Percentiles rank a stretch among this genome's conserved stretches.
These are phyloP conservation scores for Chenopodium suecicum DNA, from an alignment of 148 eudicot species.

Conservation along the genomic window DNA sequence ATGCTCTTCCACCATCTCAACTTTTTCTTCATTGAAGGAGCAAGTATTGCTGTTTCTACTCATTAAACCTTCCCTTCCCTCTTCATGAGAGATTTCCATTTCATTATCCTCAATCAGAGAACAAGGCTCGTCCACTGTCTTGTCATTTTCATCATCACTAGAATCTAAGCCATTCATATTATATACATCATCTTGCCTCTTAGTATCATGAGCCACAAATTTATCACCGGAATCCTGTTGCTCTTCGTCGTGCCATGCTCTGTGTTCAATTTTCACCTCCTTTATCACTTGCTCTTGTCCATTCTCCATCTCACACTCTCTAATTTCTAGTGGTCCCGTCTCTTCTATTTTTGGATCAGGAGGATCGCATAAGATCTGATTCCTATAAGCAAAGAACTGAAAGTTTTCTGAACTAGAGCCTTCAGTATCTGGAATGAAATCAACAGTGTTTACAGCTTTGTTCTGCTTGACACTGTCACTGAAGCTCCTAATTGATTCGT, in stretches of 20 bases:
- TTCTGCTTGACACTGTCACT: constrained; percentile 13
- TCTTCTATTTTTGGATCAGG: constrained; percentile 14
- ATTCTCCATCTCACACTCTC: constrained; percentile 13
- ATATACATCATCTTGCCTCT: neutral
- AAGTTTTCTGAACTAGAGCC: constrained; percentile 13
- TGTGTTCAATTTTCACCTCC: constrained; percentile 30
- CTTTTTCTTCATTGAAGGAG: constrained; percentile 28
- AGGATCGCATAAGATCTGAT: constrained; percentile 7
- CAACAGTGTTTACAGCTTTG: constrained; percentile 11
- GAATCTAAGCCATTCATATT: constrained; percentile 12
- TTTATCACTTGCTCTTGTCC: constrained; percentile 19
- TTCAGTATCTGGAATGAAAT: constrained; percentile 8
- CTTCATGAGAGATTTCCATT: constrained; percentile 1
- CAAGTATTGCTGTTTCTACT: constrained; percentile 7
- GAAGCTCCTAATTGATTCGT: neutral
- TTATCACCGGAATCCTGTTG: constrained; percentile 19
- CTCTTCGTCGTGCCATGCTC: constrained; percentile 32
- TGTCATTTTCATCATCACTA: constrained; percentile 28
- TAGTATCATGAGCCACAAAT: constrained; percentile 29
- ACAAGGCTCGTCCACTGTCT: constrained; percentile 31
- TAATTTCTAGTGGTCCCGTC: constrained; percentile 23
- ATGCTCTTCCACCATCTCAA: constrained; percentile 30
- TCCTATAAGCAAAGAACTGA: constrained; percentile 21
- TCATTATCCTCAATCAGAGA: constrained; percentile 25
- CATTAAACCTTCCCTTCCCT: neutral